These are phyloP conservation scores for Leccinum barrowsii DNA, from an alignment of 768 basidiomycete genomes.

Conservation along the genomic window DNA sequence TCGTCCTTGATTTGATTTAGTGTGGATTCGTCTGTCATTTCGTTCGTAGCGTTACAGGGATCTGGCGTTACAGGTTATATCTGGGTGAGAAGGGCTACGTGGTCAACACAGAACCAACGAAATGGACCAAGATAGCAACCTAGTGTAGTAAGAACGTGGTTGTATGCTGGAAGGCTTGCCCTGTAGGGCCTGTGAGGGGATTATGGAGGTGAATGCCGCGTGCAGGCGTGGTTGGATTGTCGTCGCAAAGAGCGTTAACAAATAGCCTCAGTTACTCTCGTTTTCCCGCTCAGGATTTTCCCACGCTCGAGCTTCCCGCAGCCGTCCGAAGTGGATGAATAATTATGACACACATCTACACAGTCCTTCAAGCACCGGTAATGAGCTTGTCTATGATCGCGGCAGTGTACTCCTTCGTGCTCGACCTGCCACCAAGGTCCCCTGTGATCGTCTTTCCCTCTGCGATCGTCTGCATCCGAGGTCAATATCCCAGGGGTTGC, in stretches of 20 bases:
- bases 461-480: slow-evolving; percentile 75
- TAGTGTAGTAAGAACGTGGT: slow-evolving; percentile 40
- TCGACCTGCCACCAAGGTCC: slow-evolving; percentile 90
- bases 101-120: slow-evolving; percentile 15
- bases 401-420: slow-evolving; percentile 84
- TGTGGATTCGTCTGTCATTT: slow-evolving; percentile 81
- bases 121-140: slow-evolving; percentile 32
- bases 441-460: slow-evolving; percentile 95
- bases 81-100: slow-evolving; percentile 35
- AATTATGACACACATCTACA: slow-evolving; percentile 18
- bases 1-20: slow-evolving; percentile 57
- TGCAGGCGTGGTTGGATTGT: slow-evolving; percentile 47
- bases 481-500: slow-evolving; percentile 3
- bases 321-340: slow-evolving; percentile 3
- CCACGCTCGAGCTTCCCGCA: slow-evolving; percentile 23
- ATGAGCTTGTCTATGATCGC: slow-evolving; percentile 77
- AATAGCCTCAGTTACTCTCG: neutral
- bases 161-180: slow-evolving; percentile 66
- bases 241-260: slow-evolving; percentile 33
- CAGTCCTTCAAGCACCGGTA: slow-evolving; percentile 21
- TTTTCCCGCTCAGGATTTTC: slow-evolving; percentile 23
- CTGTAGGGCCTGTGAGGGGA: slow-evolving; percentile 83
- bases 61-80: slow-evolving; percentile 33
- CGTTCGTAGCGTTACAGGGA: slow-evolving; percentile 63
- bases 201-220: slow-evolving; percentile 55